Evolutionary conservation across 345 rosid genomes (phyloP), one percentile per base, ranked within the genome.

Genomic region (Euphorbia lathyris): DNA sequence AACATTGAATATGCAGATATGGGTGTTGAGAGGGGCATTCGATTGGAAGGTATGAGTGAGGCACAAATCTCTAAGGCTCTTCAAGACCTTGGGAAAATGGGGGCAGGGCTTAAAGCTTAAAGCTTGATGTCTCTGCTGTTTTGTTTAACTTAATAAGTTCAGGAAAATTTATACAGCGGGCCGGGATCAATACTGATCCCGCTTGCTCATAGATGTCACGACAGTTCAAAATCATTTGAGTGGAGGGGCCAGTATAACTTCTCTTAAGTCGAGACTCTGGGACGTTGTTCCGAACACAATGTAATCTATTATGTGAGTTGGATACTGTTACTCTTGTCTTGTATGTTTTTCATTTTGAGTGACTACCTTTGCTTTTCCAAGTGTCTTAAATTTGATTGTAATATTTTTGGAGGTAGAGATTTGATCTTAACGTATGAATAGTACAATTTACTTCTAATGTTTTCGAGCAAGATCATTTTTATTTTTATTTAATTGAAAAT

Each of bases 21-120:
- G 84, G 90, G 93, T 36, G 82, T 88, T 26, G 93, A 90, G 86
- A 88, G 79, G 76, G 86, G 88, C 43, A 63, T 88, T 66, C 83
- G 66, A 51, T 81, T 90, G 84, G 85, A 85, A 72, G 90, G 97
- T 59, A 72, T 83, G 77, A 75, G 50, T 23, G 89, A 88, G 68
- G 26, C 76, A 27, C 85, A 85, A 80, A 90, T 90, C 67, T 77
- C 73, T 0, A 90, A 85, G 81, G 85, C 89, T 30, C 89, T 90
- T 38, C 82, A 87, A 80, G 87, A 81, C 30, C 89, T 88, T 59
- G 89, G 70, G 59, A 84, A 79, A 82, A 79, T 77, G 1, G 92
- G 84, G 40, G 85, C 61, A 75, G 75, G 82, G 45, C 79, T 71
- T 5, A 84, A 85, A 78, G 81, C 74, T 17, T 90, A n/a, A n/a